Evolutionary conservation across 169 alveolate species (phyloP), one percentile per base, ranked within the genome.

Genomic region (Cryptosporidium sp.): DNA sequence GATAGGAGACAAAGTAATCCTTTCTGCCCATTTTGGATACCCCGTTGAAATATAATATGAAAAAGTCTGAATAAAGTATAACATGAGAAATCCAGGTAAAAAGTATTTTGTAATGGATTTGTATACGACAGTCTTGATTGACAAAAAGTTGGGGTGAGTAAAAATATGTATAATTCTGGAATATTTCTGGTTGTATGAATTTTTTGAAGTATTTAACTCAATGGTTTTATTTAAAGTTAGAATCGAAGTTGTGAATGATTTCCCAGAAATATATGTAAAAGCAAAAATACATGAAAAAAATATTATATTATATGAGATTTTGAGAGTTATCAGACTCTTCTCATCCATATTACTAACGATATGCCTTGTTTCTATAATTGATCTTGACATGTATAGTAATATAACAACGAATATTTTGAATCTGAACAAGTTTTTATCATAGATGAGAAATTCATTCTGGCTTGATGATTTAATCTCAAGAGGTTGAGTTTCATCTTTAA

Each of bases 11-110:
- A 50, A 50, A 21, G 62, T 71, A 33, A 52, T 33, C 29, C 85
- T 71, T 51, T 71, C 85, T 18, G 39, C 37, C 85, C 85, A 71
- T 7, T 6, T 37, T 29, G 85, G 85, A 35, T 50, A 23, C 9
- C 8, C 62, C 29, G 41, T 23, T 26, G 85, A 71, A 4, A 71
- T 48, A 33, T 71, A 71, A 18, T 45, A 52, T 33, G 85, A 71
- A 33, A 71, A 50, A n/a, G 85, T 70, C 50, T 71, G 85, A 33
- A 71, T 71, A 45, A 71, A 71, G 50, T 50, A 50, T 14, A 71
- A 33, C 0, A 51, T 33, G 3, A 55, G 18, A 21, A 71, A 71
- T 29, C 85, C 85, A 21, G 70, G 70, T n/a, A 71, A 3, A 48
- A 71, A 45, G 16, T 71, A 71, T 29, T 71, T 71, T 5, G 48